These are phyloP conservation scores for Vachellia pachyceras DNA, from an alignment of 306 rosid genomes.

Conservation along the genomic window DNA sequence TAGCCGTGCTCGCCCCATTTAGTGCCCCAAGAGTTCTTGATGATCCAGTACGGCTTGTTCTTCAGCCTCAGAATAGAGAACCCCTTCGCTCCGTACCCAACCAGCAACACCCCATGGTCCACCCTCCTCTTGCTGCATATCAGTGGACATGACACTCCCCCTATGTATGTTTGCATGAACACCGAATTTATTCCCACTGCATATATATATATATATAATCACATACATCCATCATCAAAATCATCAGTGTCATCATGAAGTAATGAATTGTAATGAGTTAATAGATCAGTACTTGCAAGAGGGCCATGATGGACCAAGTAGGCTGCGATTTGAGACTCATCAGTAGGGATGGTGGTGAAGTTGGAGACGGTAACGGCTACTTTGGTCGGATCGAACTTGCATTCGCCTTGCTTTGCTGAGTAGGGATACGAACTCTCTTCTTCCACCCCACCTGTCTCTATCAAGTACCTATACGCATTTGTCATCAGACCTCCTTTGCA, in stretches of 20 bases:
- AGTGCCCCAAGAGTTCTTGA: constrained; percentile 88
- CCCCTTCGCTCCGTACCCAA: constrained; percentile 74
- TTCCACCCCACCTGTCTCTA: constrained; percentile 80
- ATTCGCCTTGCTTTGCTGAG: constrained; percentile 56
- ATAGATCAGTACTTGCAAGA: constrained; percentile 51
- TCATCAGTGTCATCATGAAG: no score
- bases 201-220: background rate
- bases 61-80: constrained; percentile 70
- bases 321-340: constrained; percentile 84
- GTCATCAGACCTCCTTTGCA: constrained; percentile 90
- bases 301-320: constrained; percentile 76
- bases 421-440: constrained; percentile 76
- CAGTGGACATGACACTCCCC: constrained; percentile 90
- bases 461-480: constrained; percentile 78
- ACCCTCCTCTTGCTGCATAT: constrained; percentile 69
- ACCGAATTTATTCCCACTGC: constrained; percentile 80
- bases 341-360: constrained; percentile 71
- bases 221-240: background rate
- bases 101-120: constrained; percentile 86
- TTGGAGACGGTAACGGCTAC: constrained; percentile 63
- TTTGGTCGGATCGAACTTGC: constrained; percentile 59
- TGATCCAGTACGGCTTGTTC: constrained; percentile 78
- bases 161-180: constrained; percentile 90
- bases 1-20: constrained; percentile 81
- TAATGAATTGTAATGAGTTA: no score